A percentile compares a stretch with the other conserved stretches of the same genome.
These are phyloP conservation scores for Tillandsia fasciculata DNA, from an alignment of 176 grass and related monocot genomes.

Conservation along the genomic window DNA sequence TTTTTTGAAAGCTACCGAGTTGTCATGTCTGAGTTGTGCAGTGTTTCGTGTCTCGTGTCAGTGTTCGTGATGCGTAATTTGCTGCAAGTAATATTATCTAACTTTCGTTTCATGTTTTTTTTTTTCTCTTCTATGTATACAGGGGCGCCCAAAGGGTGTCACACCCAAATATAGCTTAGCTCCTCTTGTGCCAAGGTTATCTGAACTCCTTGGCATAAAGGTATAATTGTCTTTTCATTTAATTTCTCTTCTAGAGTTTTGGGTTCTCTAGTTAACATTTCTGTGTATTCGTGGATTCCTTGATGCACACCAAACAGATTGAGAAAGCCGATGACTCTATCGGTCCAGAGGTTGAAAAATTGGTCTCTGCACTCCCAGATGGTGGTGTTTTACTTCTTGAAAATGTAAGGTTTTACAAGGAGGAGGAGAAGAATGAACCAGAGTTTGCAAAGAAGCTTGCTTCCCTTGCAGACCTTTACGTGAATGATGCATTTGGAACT, in stretches of 20 bases:
- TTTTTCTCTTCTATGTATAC: slow-evolving; percentile 5
- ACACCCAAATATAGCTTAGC: slow-evolving; percentile 35
- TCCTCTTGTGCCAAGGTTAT: slow-evolving; percentile 43
- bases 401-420: slow-evolving; percentile 52
- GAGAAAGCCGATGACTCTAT: slow-evolving; percentile 39
- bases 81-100: neutral
- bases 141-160: slow-evolving; percentile 37
- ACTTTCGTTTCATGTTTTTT: neutral
- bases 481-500: slow-evolving; percentile 50
- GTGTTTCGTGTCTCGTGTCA: too few relatives aligned
- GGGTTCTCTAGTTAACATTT: slow-evolving; percentile 1
- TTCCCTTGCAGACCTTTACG: slow-evolving; percentile 37
- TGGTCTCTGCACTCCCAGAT: slow-evolving; percentile 30
- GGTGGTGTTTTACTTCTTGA: slow-evolving; percentile 39
- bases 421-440: slow-evolving; percentile 47
- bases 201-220: slow-evolving; percentile 39
- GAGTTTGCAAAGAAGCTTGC: slow-evolving; percentile 49
- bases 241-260: neutral
- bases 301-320: slow-evolving; percentile 16
- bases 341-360: slow-evolving; percentile 41
- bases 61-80: neutral
- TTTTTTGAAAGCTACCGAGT: too few relatives aligned
- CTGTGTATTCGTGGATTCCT: neutral
- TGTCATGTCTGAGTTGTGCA: too few relatives aligned
- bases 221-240: slow-evolving; percentile 9